Base-by-base conservation (phyloP, 768 basidiomycete species). In the Termitomyces eurrhizus region DNA sequence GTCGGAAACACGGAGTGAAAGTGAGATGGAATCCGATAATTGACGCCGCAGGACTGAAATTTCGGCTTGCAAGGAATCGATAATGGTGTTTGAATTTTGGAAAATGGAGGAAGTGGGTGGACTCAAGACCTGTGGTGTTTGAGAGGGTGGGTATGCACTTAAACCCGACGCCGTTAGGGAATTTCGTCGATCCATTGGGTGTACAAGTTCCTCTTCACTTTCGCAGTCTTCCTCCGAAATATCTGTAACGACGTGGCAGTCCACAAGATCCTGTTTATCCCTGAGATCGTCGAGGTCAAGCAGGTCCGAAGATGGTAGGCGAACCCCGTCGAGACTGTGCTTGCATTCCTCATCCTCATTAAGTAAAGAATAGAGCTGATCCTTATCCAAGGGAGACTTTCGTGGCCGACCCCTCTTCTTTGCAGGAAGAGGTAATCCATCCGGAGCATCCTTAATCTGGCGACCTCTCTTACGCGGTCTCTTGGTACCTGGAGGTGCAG, bases 401-500 rank as follows among this genome's bases (percentile, higher is more conserved):
- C 74, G 70, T 45, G 78, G 78, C 26, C 78, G 68, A 16, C 77
- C 79, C 36, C 75, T 75, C 55, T 77, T 80, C 68, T 72, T 80
- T n/a, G 70, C 57, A 16, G 65, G 66, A 37, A 52, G 41, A 29
- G 65, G 51, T 2, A 58, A 61, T 49, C 66, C 70, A 56, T 73
- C 67, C 12, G 52, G 52, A 35, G 61, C 66, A 21, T 78, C 77
- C 68, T 86, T 85, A 60, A 79, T 83, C 9, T 83, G 73, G 21
- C 88, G 80, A 29, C 89, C 89, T 59, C 91, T 83, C 69, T 92
- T 93, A 24, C 91, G 83, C 46, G 91, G 91, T 59, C 91, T 84
- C 74, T 93, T 93, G 1, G 90, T 92, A 24, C 91, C 91, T 2
- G 90, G 90, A 13, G 90, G 90, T n/a, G 91, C 91, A 52, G 83